A percentile compares a stretch with the other conserved stretches of the same genome.
These are phyloP conservation scores for Saccharomyces pastorianus DNA, from an alignment of 1,139 yeast genomes.

Conservation along the genomic window DNA sequence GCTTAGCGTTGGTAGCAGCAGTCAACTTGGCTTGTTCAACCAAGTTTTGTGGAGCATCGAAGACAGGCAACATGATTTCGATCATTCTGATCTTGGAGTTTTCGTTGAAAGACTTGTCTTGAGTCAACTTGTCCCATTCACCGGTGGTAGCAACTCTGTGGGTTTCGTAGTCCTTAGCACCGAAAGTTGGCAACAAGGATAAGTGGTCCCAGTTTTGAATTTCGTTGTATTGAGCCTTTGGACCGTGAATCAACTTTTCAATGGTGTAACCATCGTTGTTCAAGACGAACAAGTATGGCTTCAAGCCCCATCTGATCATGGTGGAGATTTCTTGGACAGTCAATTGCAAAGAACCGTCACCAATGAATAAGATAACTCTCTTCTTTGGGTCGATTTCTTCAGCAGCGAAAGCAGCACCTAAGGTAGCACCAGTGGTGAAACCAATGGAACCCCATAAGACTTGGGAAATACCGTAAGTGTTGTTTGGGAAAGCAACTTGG, in stretches of 20 bases:
- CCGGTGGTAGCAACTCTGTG: constrained; percentile 53
- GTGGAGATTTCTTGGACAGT: constrained; percentile 84
- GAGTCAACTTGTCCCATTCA: constrained; percentile 55
- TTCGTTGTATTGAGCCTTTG: constrained; percentile 64
- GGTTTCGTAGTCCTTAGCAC: constrained; percentile 49
- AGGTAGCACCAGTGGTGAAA: constrained; percentile 74
- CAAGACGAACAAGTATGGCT: constrained; percentile 74
- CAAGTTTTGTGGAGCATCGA: constrained; percentile 77
- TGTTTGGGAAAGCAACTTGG: constrained; percentile 23
- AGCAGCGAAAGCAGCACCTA: constrained; percentile 82
- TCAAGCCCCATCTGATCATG: constrained; percentile 70
- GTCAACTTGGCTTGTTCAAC: constrained; percentile 70
- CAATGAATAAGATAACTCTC: constrained; percentile 75
- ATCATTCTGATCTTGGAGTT: constrained; percentile 59
- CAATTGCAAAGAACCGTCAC: constrained; percentile 86
- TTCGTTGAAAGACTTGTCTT: constrained; percentile 42
- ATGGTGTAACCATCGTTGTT: constrained; percentile 87
- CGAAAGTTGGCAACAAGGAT: constrained; percentile 60
- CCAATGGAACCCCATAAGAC: constrained; percentile 91
- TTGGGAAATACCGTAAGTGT: constrained; percentile 73
- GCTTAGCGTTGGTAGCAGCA: constrained; percentile 50
- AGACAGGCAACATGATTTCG: constrained; percentile 68
- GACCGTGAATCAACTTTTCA: constrained; percentile 83
- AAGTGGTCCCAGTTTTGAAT: constrained; percentile 79
- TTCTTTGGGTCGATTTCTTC: constrained; percentile 60